A percentile compares a stretch with the other conserved stretches of the same genome.
These are phyloP conservation scores for Tricholoma terreum DNA, from an alignment of 768 basidiomycete species.

Conservation along the genomic window DNA sequence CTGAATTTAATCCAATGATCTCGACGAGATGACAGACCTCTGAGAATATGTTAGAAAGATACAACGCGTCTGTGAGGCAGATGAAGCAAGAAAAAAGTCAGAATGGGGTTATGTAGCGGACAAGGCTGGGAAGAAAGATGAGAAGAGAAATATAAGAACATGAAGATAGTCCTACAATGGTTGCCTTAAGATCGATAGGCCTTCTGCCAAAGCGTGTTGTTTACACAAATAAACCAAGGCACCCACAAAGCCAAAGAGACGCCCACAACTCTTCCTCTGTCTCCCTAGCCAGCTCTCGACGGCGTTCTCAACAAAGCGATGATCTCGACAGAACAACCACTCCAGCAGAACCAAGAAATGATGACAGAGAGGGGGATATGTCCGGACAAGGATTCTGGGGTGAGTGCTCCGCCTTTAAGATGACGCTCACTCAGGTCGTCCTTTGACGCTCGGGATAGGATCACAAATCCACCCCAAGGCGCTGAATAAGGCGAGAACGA, in stretches of 20 bases:
- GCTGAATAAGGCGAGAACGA: conserved; percentile 7
- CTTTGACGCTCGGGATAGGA: conserved; percentile 12
- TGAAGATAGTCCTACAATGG: conserved; percentile 16
- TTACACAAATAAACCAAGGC: conserved; percentile 34
- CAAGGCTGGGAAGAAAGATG: conserved; percentile 5
- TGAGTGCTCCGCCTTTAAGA: conserved; percentile 10
- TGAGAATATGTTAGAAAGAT: background rate
- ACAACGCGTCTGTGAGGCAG: background rate
- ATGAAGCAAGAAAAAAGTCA: background rate
- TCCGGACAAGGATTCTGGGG: background rate
- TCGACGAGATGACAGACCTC: background rate
- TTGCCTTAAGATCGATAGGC: conserved; percentile 19
- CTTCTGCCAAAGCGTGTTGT: conserved; percentile 28
- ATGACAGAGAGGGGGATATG: background rate
- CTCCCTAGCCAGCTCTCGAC: background rate
- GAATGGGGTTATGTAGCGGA: conserved; percentile 2
- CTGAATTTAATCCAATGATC: background rate
- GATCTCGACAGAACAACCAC: background rate
- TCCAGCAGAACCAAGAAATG: background rate
- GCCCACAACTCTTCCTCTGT: conserved; percentile 26
- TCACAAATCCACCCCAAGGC: conserved; percentile 9
- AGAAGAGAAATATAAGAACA: conserved; percentile 13
- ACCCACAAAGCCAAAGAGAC: conserved; percentile 37
- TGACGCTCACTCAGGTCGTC: background rate
- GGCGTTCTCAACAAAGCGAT: background rate